Conservation (phyloP, 2,329 filamentous ascomycete species). For the Microdochium bolleyi region DNA sequence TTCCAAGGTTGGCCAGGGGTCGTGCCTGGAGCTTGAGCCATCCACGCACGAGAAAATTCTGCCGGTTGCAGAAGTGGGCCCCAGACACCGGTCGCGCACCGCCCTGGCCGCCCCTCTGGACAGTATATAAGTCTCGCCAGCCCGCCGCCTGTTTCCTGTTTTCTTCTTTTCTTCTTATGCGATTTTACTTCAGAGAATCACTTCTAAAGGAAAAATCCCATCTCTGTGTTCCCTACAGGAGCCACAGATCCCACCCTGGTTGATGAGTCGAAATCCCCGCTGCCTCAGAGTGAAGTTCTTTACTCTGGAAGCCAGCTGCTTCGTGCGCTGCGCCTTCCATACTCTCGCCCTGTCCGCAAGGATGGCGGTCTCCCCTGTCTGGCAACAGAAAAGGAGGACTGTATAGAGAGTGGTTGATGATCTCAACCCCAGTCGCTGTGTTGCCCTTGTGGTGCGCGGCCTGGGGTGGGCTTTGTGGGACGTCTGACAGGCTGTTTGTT, state of each 20-base stretch:
- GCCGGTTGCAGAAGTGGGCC: background rate
- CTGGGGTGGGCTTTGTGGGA: slow-evolving; percentile 76
- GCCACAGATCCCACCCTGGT: slow-evolving; percentile 93
- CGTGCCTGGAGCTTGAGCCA: background rate
- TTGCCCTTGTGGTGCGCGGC: slow-evolving; percentile 69
- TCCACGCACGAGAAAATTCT: background rate
- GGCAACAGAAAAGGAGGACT: slow-evolving; percentile 25
- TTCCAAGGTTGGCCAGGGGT: too few relatives aligned
- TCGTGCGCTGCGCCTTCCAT: slow-evolving; percentile 27
- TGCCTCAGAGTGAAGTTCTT: slow-evolving; percentile 78
- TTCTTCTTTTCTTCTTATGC: background rate
- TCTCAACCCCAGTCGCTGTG: slow-evolving; percentile 71
- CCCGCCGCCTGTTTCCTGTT: background rate
- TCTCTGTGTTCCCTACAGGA: slow-evolving; percentile 87
- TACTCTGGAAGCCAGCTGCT: slow-evolving; percentile 24
- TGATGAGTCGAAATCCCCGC: slow-evolving; percentile 85
- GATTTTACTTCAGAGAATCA: slow-evolving; percentile 60
- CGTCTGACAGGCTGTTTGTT: slow-evolving; percentile 73
- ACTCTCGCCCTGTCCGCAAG: slow-evolving; percentile 54
- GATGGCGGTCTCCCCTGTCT: slow-evolving; percentile 38
- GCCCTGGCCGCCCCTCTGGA: background rate
- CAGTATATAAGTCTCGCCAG: slow-evolving; percentile 1
- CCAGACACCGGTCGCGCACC: background rate
- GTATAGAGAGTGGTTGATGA: slow-evolving; percentile 93
- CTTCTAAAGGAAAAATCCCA: slow-evolving; percentile 94